Evolutionary conservation across 2,329 filamentous ascomycete species (phyloP).

Genomic region (Scedosporium boydii): DNA sequence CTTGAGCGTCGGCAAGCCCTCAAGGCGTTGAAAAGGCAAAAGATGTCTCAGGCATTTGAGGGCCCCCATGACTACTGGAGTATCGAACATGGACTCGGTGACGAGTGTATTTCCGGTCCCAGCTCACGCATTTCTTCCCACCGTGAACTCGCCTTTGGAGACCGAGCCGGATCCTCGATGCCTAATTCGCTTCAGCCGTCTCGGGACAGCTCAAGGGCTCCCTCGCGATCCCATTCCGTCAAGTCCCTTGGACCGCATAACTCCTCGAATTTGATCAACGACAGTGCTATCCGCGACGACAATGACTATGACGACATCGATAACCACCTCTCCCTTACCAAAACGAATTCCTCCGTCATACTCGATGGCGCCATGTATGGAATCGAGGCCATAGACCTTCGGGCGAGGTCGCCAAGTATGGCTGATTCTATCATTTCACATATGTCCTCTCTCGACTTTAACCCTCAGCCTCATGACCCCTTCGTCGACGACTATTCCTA

Average conservation of each 20-base stretch:
- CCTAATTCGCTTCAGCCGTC: slow-evolving; percentile 28
- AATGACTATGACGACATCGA: background rate
- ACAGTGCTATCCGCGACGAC: slow-evolving; percentile 2
- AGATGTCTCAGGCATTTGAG: slow-evolving; percentile 38
- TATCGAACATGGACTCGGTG: slow-evolving; percentile 62
- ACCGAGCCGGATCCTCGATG: slow-evolving; percentile 22
- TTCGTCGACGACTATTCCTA: slow-evolving; percentile 85
- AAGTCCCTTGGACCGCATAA: slow-evolving; percentile 21
- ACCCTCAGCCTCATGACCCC: slow-evolving; percentile 47
- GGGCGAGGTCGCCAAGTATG: slow-evolving; percentile 68
- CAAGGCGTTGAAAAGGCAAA: slow-evolving; percentile 48
- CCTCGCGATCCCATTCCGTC: slow-evolving; percentile 37
- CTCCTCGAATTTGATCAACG: background rate
- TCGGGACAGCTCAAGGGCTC: slow-evolving; percentile 33
- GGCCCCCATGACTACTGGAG: slow-evolving; percentile 66
- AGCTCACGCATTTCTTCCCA: slow-evolving; percentile 31
- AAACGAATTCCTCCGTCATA: slow-evolving; percentile 42
- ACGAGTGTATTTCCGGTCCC: slow-evolving; percentile 35
- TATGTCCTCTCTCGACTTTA: slow-evolving; percentile 56
- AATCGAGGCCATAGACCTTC: slow-evolving; percentile 48
- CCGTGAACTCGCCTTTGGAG: slow-evolving; percentile 27
- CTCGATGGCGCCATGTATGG: slow-evolving; percentile 74
- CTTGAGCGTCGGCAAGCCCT: slow-evolving; percentile 49
- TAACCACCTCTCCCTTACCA: slow-evolving; percentile 28
- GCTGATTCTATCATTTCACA: slow-evolving; percentile 66